These are phyloP conservation scores for Yamadazyma epiphylla DNA, from an alignment of 1,139 yeast species.

Conservation along the genomic window DNA sequence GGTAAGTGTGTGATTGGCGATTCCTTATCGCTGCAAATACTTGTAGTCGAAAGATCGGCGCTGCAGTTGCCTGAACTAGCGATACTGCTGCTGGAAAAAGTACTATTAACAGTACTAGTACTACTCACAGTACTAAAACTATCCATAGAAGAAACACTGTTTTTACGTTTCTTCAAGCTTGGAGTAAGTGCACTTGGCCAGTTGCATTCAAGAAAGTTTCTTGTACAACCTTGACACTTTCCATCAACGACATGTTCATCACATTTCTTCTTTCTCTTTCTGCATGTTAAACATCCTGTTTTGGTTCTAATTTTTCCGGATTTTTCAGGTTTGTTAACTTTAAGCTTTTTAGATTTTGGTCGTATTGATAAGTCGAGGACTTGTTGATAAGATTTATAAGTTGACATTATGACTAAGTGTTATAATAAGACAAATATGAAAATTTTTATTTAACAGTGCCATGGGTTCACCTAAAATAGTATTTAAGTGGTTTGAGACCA, in stretches of 20 bases:
- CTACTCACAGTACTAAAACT: background rate
- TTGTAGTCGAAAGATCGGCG: background rate
- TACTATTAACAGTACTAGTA: conserved; percentile 1
- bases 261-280: conserved; percentile 47
- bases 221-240: conserved; percentile 45
- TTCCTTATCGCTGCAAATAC: too few species aligned
- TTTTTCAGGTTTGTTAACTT: conserved; percentile 16
- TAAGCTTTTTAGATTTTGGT: conserved; percentile 14
- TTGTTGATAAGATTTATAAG: conserved; percentile 42
- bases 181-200: conserved; percentile 26
- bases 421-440: conserved; percentile 1
- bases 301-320: conserved; percentile 32
- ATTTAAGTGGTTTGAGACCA: too few species aligned
- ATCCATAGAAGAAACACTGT: background rate
- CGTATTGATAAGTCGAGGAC: conserved; percentile 33
- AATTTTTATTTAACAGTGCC: too few species aligned
- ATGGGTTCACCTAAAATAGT: too few species aligned
- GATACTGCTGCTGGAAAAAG: background rate
- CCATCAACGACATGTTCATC: conserved; percentile 42
- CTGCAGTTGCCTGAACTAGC: background rate
- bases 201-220: conserved; percentile 45
- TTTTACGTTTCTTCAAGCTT: conserved; percentile 6
- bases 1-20: conserved; percentile 4
- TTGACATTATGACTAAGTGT: conserved; percentile 13
- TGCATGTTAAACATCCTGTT: conserved; percentile 43